phyloP scores from a whole-genome alignment of 345 rosid species.

The Arabidopsis arenosa region DNA sequence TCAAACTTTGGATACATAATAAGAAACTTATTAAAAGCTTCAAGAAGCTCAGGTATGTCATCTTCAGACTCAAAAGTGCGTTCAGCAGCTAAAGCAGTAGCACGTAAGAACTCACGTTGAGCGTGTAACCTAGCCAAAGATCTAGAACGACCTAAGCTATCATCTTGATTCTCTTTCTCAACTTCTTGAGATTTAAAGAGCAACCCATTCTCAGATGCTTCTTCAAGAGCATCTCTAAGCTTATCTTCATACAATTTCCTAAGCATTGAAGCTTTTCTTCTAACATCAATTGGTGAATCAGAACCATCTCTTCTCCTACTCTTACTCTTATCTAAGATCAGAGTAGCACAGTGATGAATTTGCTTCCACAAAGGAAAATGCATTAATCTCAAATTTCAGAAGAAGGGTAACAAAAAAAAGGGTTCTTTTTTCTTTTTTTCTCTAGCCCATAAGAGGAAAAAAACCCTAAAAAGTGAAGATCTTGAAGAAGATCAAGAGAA shows the following conservation, averaged over 20 bases:
- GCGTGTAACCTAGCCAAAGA: conserved; percentile 78
- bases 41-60: conserved; percentile 58
- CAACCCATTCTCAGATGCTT: conserved; percentile 82
- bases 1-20: conserved; percentile 81
- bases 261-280: conserved; percentile 57
- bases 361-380: conserved; percentile 92
- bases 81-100: conserved; percentile 76
- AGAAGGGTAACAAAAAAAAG: not conserved
- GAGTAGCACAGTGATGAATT: conserved; percentile 77
- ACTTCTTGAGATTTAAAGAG: conserved; percentile 73
- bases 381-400: conserved; percentile 52
- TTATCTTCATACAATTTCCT: conserved; percentile 74
- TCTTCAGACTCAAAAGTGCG: conserved; percentile 56
- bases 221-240: conserved; percentile 83
- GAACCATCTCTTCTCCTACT: conserved; percentile 62
- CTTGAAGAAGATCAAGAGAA: conserved; percentile 38
- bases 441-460: conserved; percentile 37
- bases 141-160: conserved; percentile 68
- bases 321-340: conserved; percentile 68
- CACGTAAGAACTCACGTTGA: conserved; percentile 72
- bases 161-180: conserved; percentile 57
- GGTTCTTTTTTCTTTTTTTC: not conserved
- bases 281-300: conserved; percentile 53
- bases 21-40: conserved; percentile 73
- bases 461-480: conserved; percentile 31